phyloP scores from a whole-genome alignment of 495 filamentous ascomycete genomes.

The Mytilinidion resinicola region DNA sequence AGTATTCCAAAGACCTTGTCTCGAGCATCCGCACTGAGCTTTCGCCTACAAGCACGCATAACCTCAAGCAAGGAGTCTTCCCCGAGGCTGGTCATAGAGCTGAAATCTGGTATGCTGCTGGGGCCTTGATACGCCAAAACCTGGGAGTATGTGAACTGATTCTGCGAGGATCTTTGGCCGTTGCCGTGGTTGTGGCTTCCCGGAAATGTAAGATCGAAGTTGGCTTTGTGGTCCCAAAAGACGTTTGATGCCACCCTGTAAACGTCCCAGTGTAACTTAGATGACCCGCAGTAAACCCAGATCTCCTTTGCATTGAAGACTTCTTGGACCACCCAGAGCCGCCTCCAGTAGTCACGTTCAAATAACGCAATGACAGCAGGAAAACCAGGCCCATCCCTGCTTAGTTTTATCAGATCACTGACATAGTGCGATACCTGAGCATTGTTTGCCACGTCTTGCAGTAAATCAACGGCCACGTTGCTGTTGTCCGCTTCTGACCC shows the following conservation, averaged over 20 bases:
- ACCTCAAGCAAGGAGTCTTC: slow-evolving; percentile 3
- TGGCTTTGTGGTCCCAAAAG: slow-evolving; percentile 4
- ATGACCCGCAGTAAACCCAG: slow-evolving; percentile 29
- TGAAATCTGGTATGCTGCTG: slow-evolving; percentile 7
- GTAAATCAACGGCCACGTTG: slow-evolving; percentile 9
- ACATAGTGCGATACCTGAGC: not conserved
- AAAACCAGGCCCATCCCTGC: slow-evolving; percentile 20
- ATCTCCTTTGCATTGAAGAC: slow-evolving; percentile 27
- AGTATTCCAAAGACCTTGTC: slow-evolving; percentile 24
- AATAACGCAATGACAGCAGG: slow-evolving; percentile 30
- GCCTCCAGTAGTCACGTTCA: slow-evolving; percentile 34
- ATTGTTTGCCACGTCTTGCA: slow-evolving; percentile 5
- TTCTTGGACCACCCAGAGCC: slow-evolving; percentile 36
- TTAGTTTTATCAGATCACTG: slow-evolving; percentile 4
- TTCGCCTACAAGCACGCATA: slow-evolving; percentile 9
- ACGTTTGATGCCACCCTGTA: slow-evolving; percentile 12
- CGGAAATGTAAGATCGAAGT: slow-evolving; percentile 6
- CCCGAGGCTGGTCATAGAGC: not conserved
- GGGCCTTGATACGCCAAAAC: slow-evolving; percentile 16
- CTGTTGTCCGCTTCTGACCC: slow-evolving; percentile 27
- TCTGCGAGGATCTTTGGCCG: not conserved
- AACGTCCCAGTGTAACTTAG: slow-evolving; percentile 10
- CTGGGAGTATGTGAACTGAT: slow-evolving; percentile 3
- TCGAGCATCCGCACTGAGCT: slow-evolving; percentile 10
- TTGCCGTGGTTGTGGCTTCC: not conserved